Base-by-base conservation (phyloP, 2,329 filamentous ascomycete species). In the Pseudogymnoascus destructans region DNA sequence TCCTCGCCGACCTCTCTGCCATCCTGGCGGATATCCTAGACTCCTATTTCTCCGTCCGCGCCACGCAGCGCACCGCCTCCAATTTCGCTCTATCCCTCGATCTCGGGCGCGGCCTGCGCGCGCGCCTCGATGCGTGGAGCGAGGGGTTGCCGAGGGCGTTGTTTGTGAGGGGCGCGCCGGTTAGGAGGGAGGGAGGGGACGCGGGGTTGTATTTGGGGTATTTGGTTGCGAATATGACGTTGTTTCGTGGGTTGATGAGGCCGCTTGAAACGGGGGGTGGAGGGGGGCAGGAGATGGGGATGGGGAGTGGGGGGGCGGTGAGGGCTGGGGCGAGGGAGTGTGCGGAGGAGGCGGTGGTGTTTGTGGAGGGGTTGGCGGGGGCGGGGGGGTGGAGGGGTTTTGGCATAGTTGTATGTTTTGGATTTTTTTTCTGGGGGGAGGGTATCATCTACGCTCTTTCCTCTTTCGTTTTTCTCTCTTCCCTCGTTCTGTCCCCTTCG, bases 141-240 rank as follows among this genome's bases (percentile, higher is more conserved):
- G 67, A 70, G 54, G 64, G 65, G 0, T 52, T 70, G 7, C 68
- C 69, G 2, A 63, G 63, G 15, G 57, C 63, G 2, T 59, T 67
- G 0, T 60, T 61, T 10, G 58, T 64, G 9, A 62, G 63, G 10
- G 36, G 36, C 2, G 33, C 55, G 25, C 25, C 21, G 13, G 33
- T 40, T 7, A 13, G 55, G 33, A 58, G 63, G 55, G 60, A 69
- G 0, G 66, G 65, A 21, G 68, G 67, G 2, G 69, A 69, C 42
- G 64, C 66, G 2, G 68, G 67, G 5, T 62, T 70, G 1, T 64
- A 64, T n/a, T 58, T 71, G 19, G 67, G 67, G 1, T 70, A 70
- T 35, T 68, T 70, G 7, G 66, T 70, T 9, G 68, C 69, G 5
- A 67, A 67, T 6, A 70, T 71, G 67, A 70, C 66, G 4, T 62